Evolutionary conservation across 768 basidiomycete species (phyloP), one percentile per base, ranked within the genome.

Genomic region (Gelatoporia subvermispora): DNA sequence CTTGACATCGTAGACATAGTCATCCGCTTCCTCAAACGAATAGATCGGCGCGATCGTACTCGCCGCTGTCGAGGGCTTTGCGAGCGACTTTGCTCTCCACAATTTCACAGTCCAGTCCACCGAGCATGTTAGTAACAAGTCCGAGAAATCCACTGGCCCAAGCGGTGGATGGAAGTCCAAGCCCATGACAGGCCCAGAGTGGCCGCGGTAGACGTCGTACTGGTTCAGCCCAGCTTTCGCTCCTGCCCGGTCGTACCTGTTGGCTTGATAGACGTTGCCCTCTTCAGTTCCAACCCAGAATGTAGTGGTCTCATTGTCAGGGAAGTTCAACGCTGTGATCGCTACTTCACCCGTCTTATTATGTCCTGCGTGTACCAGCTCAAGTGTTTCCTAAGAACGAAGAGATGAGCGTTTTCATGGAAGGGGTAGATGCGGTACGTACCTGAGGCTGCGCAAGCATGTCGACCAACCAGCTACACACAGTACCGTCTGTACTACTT

Each of bases 231-330:
- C 96, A 1, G 96, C 94, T 67, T 99, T 99, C 11, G 93, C 82
- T 2, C 95, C 93, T 0, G 96, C 96, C 16, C 96, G 87, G 63
- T 98, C 96, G 63, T 96, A 93, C 35, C 96, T 81, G 65, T 98
- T 92, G 2, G 95, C 95, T 62, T 94, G 92, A 63, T 97, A 98
- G 18, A 99, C 79, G 56, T 90, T 91, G 8, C 96, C 96, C 70
- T 99, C 96, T 66, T 99, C 96, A 3, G 96, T 99, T 0, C 96
- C 96, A 18, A 96, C 88, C 84, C 88, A 95, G 71, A 98, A 96
- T 10, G 93, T 92, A 1, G 93, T 89, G 2, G 94, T 95, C 68
- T 98, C 96, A 61, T 91, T 94, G 59, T 90, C 86, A 0, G 95
- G 93, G 69, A 98, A 97, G 63, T 95, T 92, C 25, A 98, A 75